phyloP scores from a whole-genome alignment of 2,329 filamentous ascomycete species.

The Orbilia javanica region DNA sequence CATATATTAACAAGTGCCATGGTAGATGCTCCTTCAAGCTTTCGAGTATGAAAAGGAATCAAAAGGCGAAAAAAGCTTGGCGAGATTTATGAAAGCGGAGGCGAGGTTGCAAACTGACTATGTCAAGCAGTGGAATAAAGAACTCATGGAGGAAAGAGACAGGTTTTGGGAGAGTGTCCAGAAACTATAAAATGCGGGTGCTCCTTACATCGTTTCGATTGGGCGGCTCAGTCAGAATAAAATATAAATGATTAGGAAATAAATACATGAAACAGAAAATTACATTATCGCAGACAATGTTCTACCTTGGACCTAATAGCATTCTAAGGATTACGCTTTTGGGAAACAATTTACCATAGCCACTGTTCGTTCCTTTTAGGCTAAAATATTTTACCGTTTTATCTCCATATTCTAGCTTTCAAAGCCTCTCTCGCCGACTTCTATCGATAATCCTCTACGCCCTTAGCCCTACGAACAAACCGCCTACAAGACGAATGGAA shows the following conservation, averaged over 20 bases:
- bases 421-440: background rate
- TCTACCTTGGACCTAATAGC: too few relatives aligned
- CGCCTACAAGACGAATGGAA: slow-evolving; percentile 76
- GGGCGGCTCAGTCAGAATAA: background rate
- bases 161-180: slow-evolving; percentile 31
- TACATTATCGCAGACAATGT: slow-evolving; percentile 11
- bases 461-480: background rate
- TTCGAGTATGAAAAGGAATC: slow-evolving; percentile 54
- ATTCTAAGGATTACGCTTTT: background rate
- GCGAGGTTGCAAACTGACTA: slow-evolving; percentile 31
- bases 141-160: slow-evolving; percentile 40
- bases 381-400: background rate
- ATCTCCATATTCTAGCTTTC: background rate
- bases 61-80: slow-evolving; percentile 30
- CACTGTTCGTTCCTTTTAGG: background rate
- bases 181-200: background rate
- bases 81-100: slow-evolving; percentile 42
- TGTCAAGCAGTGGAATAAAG: slow-evolving; percentile 47
- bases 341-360: background rate
- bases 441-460: background rate
- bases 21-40: slow-evolving; percentile 47
- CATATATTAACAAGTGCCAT: background rate
- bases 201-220: background rate
- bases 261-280: slow-evolving; percentile 1
- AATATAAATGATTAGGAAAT: slow-evolving; percentile 10